phyloP scores from a whole-genome alignment of 257 asterid genomes.

The Solanum sejunctum region DNA sequence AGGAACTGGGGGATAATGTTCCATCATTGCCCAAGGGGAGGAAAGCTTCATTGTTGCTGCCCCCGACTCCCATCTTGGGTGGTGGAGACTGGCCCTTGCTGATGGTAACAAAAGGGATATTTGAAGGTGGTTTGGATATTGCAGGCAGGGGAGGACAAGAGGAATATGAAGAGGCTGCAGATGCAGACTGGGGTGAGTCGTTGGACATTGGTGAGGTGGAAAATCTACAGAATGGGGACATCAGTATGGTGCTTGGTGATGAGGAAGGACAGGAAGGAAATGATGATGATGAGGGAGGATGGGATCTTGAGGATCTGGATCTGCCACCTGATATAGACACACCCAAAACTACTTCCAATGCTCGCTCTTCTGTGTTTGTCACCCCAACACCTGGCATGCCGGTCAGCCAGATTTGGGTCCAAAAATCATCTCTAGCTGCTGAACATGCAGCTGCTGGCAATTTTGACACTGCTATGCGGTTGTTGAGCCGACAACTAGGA shows the following conservation, averaged over 20 bases:
- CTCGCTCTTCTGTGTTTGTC: slow-evolving; percentile 53
- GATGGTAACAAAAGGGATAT: slow-evolving; percentile 66
- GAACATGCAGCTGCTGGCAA: slow-evolving; percentile 95
- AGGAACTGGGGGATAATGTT: slow-evolving; percentile 53
- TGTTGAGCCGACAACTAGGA: slow-evolving; percentile 74
- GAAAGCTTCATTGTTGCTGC: slow-evolving; percentile 49
- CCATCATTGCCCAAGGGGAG: slow-evolving; percentile 50
- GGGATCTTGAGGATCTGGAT: slow-evolving; percentile 95
- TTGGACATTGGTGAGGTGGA: slow-evolving; percentile 57
- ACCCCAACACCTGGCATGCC: slow-evolving; percentile 89
- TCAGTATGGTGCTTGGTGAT: slow-evolving; percentile 24
- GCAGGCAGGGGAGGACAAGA: slow-evolving; percentile 25
- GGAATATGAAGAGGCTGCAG: slow-evolving; percentile 49
- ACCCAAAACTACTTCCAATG: slow-evolving; percentile 36
- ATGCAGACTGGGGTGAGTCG: slow-evolving; percentile 42
- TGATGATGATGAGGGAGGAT: slow-evolving; percentile 46
- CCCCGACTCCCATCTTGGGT: slow-evolving; percentile 62
- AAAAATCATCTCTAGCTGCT: slow-evolving; percentile 81
- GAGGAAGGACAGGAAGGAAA: slow-evolving; percentile 44
- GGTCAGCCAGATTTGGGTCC: slow-evolving; percentile 90
- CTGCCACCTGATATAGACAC: slow-evolving; percentile 76
- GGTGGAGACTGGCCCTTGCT: slow-evolving; percentile 86
- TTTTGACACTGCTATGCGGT: slow-evolving; percentile 88
- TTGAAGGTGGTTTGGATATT: slow-evolving; percentile 56
- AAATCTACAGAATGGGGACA: slow-evolving; percentile 39